Evolutionary conservation across 768 basidiomycete genomes (phyloP), one percentile per base, ranked within the genome.

Genomic region (Thelephora ganbajun): DNA sequence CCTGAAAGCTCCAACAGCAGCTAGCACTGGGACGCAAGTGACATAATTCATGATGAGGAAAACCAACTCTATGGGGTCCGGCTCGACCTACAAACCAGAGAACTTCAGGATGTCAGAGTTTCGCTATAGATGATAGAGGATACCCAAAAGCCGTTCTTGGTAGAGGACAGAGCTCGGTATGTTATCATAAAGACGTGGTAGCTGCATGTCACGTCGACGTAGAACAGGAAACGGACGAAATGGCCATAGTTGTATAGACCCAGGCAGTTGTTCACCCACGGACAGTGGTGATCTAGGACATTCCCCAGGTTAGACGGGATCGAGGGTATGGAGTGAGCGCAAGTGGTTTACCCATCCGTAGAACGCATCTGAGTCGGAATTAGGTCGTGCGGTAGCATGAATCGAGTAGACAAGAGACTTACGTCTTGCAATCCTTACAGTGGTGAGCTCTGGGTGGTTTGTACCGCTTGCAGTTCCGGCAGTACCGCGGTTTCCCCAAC

Each of bases 181-280:
- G 78, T 78, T 33, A 97, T 66, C 84, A 98, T 91, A n/a, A 61
- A 66, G 41, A 92, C 58, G 57, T 99, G 93, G 57, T 91, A 96
- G 16, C 71, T 70, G 58, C 91, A 94, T 2, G 92, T 79, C n/a
- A 90, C 14, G 59, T 96, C 89, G 46, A 97, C 92, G 54, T 73
- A 94, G 64, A 93, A 84, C 0, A 97, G 74, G 66, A 97, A 98
- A 16, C 92, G 84, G 45, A 96, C 67, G 56, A 90, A 90, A 63
- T 87, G 74, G 1, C 83, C 84, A 53, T 96, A 81, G 62, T 97
- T 99, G 66, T 72, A 77, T 61, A 90, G 83, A 0, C 96, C 96
- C 52, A 99, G 84, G 58, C 93, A 94, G 56, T 92, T 97, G 61
- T 90, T 83, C 30, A 91, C 78, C 90, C 88, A 93, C 6, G 88